These are phyloP conservation scores for Metarhizium robertsii DNA, from an alignment of 2,329 filamentous ascomycete genomes.

Conservation along the genomic window DNA sequence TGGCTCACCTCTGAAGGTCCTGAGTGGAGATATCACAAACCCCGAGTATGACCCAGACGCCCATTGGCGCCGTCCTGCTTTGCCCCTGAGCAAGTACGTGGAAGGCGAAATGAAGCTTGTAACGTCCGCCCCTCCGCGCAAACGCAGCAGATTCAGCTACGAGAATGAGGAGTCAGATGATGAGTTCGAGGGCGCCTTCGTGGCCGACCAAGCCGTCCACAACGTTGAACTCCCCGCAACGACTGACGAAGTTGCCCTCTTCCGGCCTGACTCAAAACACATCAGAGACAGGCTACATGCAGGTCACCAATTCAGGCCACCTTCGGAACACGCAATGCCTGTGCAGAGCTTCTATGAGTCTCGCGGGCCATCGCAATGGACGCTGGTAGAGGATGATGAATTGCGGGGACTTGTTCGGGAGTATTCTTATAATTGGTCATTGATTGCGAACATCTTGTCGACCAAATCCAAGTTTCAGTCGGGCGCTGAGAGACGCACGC, in stretches of 20 bases:
- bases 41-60: conserved; percentile 59
- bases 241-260: conserved; percentile 72
- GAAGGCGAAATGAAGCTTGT: conserved; percentile 69
- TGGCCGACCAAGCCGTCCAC: conserved; percentile 39
- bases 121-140: conserved; percentile 55
- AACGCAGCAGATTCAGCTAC: conserved; percentile 77
- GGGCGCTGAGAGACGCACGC: conserved; percentile 79
- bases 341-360: conserved; percentile 84
- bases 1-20: conserved; percentile 51
- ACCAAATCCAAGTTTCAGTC: conserved; percentile 71
- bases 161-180: conserved; percentile 61
- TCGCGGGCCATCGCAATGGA: conserved; percentile 84
- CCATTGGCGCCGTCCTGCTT: conserved; percentile 64
- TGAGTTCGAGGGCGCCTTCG: conserved; percentile 46
- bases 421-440: conserved; percentile 94
- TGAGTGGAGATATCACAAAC: conserved; percentile 45
- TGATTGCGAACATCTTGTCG: conserved; percentile 75
- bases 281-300: conserved; percentile 86
- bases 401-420: conserved; percentile 77
- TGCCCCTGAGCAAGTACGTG: conserved; percentile 81
- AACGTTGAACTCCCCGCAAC: conserved; percentile 51
- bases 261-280: conserved; percentile 79
- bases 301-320: conserved; percentile 85
- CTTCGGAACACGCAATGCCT: conserved; percentile 87
- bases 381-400: conserved; percentile 81